Conservation (phyloP, 2,329 filamentous ascomycete species). For the Apiospora marii region DNA sequence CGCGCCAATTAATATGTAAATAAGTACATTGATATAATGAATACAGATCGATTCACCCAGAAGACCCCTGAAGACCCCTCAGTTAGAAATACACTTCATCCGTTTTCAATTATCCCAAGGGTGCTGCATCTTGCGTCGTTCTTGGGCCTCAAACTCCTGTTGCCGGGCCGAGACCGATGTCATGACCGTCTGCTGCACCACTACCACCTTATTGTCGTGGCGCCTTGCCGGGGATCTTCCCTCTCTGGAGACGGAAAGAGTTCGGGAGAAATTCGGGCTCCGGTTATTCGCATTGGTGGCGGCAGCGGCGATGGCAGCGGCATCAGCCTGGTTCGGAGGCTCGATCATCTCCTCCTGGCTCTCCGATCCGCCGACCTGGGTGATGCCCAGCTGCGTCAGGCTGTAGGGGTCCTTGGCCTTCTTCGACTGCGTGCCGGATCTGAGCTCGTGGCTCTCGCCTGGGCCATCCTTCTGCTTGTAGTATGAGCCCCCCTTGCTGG, state of each 20-base stretch:
- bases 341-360: constrained; percentile 23
- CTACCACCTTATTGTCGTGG: not conserved
- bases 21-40: not conserved
- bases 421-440: constrained; percentile 18
- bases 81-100: not conserved
- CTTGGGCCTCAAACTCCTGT: not conserved
- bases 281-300: not conserved
- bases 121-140: not conserved
- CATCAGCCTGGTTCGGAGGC: not conserved
- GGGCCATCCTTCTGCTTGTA: constrained; percentile 5
- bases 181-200: constrained; percentile 8
- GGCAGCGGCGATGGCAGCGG: not conserved
- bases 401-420: constrained; percentile 34
- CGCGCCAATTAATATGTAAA: not conserved
- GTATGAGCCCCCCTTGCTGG: not conserved
- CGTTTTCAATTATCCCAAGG: not conserved
- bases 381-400: constrained; percentile 32
- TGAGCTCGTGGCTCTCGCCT: constrained; percentile 31
- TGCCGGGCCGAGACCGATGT: not conserved
- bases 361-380: not conserved
- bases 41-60: not conserved
- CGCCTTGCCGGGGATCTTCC: not conserved
- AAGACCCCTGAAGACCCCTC: not conserved
- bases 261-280: not conserved
- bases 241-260: not conserved